phyloP scores from a whole-genome alignment of 2,329 filamentous ascomycete genomes.

The Mollisia scopiformis region DNA sequence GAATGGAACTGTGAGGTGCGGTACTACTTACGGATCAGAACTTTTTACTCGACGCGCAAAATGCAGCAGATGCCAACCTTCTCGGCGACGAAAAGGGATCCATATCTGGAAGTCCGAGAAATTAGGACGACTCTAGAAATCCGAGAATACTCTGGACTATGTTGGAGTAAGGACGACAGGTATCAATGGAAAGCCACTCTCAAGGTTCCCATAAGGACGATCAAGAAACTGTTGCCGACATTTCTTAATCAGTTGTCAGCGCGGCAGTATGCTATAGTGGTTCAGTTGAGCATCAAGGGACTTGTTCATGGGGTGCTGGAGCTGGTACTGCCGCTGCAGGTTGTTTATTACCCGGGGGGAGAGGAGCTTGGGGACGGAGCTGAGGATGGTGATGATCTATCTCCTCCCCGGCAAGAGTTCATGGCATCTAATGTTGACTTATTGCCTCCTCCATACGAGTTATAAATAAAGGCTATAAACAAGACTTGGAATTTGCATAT shows the following conservation, averaged over 20 bases:
- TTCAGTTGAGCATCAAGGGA: conserved; percentile 6
- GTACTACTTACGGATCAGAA: conserved; percentile 3
- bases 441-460: no score
- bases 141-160: neutral
- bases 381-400: no score
- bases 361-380: no score
- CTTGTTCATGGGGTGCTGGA: conserved; percentile 1
- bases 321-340: conserved; percentile 11
- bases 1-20: neutral
- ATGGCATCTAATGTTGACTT: no score
- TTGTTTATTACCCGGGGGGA: neutral
- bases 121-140: neutral
- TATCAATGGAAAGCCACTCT: neutral
- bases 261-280: conserved; percentile 2
- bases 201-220: neutral
- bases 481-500: no score
- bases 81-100: neutral
- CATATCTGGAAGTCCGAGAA: neutral
- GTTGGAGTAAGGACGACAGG: neutral
- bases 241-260: conserved; percentile 6
- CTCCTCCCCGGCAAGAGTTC: no score
- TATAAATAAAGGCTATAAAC: no score
- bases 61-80: conserved; percentile 1
- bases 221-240: neutral
- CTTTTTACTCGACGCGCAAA: conserved; percentile 9